Conservation (phyloP, 2,329 filamentous ascomycete species). For the Aureobasidium sp. region DNA sequence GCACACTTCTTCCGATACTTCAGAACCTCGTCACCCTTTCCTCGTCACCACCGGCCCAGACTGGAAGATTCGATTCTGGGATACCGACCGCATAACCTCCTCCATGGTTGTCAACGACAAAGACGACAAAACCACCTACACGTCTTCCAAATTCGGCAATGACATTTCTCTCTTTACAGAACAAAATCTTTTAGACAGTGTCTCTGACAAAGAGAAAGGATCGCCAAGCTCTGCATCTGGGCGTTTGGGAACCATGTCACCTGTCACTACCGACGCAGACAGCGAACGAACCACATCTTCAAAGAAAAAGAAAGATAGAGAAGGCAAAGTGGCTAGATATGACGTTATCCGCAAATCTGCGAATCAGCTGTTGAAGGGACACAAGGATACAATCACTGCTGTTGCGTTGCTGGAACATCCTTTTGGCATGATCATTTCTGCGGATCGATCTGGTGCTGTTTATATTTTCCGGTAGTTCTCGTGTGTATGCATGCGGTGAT, state of each 20-base stretch:
- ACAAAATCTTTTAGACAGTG: neutral
- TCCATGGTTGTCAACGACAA: constrained; percentile 73
- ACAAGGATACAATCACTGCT: constrained; percentile 82
- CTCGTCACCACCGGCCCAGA: constrained; percentile 84
- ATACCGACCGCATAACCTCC: constrained; percentile 68
- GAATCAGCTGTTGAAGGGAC: constrained; percentile 74
- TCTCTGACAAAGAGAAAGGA: constrained; percentile 3
- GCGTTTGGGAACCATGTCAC: neutral
- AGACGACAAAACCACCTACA: constrained; percentile 67
- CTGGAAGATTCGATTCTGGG: constrained; percentile 91
- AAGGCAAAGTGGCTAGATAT: constrained; percentile 58
- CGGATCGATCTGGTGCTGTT: constrained; percentile 80
- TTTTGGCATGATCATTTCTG: constrained; percentile 87
- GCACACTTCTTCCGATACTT: constrained; percentile 61
- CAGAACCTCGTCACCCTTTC: constrained; percentile 70
- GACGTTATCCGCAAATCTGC: constrained; percentile 85
- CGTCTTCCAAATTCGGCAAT: constrained; percentile 34
- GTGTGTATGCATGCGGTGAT: too few relatives aligned
- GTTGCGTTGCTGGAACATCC: constrained; percentile 82
- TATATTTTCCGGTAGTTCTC: constrained; percentile 57
- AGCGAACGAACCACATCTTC: constrained; percentile 29
- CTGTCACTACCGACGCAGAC: constrained; percentile 16
- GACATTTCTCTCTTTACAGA: constrained; percentile 36
- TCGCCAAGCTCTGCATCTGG: neutral
- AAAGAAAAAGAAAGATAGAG: constrained; percentile 26